These are phyloP conservation scores for Pouteria glomerata DNA, from an alignment of 148 eudicot genomes.

Conservation along the genomic window DNA sequence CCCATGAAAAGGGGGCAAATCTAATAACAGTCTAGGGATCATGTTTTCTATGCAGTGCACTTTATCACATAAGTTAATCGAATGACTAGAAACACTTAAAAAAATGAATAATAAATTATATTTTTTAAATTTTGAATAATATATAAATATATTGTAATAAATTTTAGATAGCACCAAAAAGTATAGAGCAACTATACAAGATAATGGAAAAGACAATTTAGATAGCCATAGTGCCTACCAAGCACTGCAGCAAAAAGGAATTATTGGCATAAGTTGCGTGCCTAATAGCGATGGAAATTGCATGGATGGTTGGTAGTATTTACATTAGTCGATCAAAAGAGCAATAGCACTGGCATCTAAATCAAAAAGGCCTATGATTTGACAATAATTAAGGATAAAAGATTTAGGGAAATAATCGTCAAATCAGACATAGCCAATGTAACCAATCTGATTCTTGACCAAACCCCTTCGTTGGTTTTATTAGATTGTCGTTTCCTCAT, in stretches of 20 bases:
- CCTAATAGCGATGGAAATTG: background rate
- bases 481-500: too few species aligned
- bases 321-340: background rate
- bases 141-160: background rate
- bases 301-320: too few species aligned
- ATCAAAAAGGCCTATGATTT: background rate
- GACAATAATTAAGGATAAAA: background rate
- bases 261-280: background rate
- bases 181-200: background rate
- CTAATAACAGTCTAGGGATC: background rate
- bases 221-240: background rate
- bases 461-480: too few species aligned
- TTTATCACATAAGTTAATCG: background rate
- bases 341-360: background rate
- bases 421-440: too few species aligned
- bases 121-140: too few species aligned
- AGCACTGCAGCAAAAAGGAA: background rate
- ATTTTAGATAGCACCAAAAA: slow-evolving; percentile 4
- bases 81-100: background rate
- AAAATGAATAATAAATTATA: background rate
- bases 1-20: background rate
- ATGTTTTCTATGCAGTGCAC: background rate
- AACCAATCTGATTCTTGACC: too few species aligned
- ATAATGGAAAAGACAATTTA: background rate
- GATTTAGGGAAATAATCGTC: too few species aligned